Percentiles rank a stretch among this genome's conserved stretches.
Evolutionary conservation across 768 basidiomycete species (phyloP).

Genomic region (Lentinula detonsa): DNA sequence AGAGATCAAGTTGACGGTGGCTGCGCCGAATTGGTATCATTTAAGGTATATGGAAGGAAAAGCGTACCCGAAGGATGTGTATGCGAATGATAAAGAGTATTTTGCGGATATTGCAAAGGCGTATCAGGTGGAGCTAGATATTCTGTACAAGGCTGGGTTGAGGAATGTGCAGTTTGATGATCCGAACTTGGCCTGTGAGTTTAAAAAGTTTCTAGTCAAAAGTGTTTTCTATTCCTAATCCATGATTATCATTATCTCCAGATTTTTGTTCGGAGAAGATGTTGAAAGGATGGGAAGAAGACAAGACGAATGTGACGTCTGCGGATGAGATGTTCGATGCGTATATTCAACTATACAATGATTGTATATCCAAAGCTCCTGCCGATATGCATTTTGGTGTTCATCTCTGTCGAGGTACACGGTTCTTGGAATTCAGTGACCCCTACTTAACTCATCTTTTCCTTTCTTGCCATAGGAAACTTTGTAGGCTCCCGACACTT

Average conservation of each 20-base stretch:
- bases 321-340: constrained; percentile 4
- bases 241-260: not conserved
- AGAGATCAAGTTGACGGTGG: constrained; percentile 42
- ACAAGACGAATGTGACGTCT: not conserved
- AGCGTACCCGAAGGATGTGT: constrained; percentile 29
- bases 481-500: constrained; percentile 23
- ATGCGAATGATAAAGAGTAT: constrained; percentile 37
- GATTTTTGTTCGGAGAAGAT: constrained; percentile 7
- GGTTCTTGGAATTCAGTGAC: not conserved
- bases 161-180: constrained; percentile 6
- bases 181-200: constrained; percentile 3
- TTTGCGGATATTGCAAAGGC: constrained; percentile 43
- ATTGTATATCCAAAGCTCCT: constrained; percentile 28
- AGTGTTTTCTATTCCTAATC: not conserved
- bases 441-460: not conserved
- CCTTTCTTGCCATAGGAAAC: not conserved
- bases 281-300: constrained; percentile 6
- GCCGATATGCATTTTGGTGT: constrained; percentile 33
- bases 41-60: constrained; percentile 28
- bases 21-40: constrained; percentile 41
- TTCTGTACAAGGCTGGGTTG: constrained; percentile 35
- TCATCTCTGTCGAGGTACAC: constrained; percentile 37
- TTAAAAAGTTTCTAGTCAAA: not conserved
- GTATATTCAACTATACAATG: constrained; percentile 15
- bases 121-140: constrained; percentile 37